These are phyloP conservation scores for Crithidia sp. DNA, from an alignment of 208 protist species.

Conservation along the genomic window DNA sequence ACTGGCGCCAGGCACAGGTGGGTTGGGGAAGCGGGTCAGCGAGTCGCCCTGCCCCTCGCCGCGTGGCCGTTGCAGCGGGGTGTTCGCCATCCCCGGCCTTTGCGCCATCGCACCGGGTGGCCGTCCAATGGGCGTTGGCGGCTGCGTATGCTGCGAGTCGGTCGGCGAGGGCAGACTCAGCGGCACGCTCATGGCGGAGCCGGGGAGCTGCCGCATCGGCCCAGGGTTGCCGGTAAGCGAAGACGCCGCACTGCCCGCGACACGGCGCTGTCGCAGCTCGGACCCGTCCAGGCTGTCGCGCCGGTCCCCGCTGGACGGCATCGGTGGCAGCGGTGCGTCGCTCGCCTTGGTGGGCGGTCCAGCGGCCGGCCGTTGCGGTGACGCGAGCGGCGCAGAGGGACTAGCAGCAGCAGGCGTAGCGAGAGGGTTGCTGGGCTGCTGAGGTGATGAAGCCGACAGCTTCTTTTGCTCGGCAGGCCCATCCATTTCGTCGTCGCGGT, in stretches of 20 bases:
- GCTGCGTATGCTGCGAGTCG: conserved; percentile 13
- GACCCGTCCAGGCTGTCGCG: neutral
- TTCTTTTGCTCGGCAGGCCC: neutral
- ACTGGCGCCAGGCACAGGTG: neutral
- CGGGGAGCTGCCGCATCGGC: conserved; percentile 8
- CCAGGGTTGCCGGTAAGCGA: neutral
- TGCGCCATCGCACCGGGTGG: neutral
- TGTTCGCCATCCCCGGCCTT: neutral
- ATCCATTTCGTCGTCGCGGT: neutral
- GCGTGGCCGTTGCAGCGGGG: neutral
- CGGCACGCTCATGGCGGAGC: neutral
- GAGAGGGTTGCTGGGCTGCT: too few species aligned
- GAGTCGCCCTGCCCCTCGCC: neutral
- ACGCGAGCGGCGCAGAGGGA: neutral
- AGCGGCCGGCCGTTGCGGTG: neutral
- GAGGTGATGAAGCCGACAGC: too few species aligned
- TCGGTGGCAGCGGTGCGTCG: neutral
- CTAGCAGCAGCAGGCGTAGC: too few species aligned
- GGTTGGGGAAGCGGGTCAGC: neutral
- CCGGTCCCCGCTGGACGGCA: neutral
- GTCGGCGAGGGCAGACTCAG: conserved; percentile 1
- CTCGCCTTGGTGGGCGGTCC: neutral
- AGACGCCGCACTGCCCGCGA: neutral
- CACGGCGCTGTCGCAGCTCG: conserved; percentile 4
- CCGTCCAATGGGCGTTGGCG: conserved; percentile 7